These are phyloP conservation scores for Kwoniella mangroviensis DNA, from an alignment of 768 basidiomycete genomes.

Conservation along the genomic window DNA sequence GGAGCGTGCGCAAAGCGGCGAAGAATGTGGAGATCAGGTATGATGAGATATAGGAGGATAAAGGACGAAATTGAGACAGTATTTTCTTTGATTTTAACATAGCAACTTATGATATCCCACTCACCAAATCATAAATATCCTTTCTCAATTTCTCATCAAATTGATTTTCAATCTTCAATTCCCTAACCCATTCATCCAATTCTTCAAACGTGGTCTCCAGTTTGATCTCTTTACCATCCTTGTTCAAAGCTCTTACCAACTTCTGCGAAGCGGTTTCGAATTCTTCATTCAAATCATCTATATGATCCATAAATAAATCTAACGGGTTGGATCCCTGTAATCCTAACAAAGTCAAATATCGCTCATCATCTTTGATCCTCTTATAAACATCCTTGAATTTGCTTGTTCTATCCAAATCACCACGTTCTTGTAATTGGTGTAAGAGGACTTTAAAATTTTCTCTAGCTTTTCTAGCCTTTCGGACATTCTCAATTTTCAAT, in stretches of 20 bases:
- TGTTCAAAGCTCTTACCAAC: conserved; percentile 60
- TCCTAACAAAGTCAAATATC: conserved; percentile 87
- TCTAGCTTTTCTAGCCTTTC: conserved; percentile 84
- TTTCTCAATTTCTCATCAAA: conserved; percentile 67
- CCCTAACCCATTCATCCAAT: conserved; percentile 49
- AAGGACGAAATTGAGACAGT: too few relatives aligned
- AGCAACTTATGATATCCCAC: neutral
- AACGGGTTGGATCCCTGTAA: conserved; percentile 92
- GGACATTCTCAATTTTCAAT: conserved; percentile 77
- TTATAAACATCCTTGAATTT: conserved; percentile 94
- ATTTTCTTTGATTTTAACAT: too few relatives aligned
- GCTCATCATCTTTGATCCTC: conserved; percentile 71
- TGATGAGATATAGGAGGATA: too few relatives aligned
- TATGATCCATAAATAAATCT: conserved; percentile 93
- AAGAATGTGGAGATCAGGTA: too few relatives aligned
- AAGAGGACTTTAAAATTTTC: conserved; percentile 88
- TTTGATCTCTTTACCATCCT: conserved; percentile 39
- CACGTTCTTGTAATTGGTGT: conserved; percentile 67
- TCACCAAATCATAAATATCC: conserved; percentile 59
- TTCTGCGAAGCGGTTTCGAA: conserved; percentile 77
- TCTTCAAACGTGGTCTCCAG: conserved; percentile 50
- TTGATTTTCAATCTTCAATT: conserved; percentile 63
- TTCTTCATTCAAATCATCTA: conserved; percentile 84
- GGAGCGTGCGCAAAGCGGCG: too few relatives aligned
- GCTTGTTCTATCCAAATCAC: conserved; percentile 75